phyloP scores from a whole-genome alignment of 73 alveolate species.

The Tetrahymena malaccensis region DNA sequence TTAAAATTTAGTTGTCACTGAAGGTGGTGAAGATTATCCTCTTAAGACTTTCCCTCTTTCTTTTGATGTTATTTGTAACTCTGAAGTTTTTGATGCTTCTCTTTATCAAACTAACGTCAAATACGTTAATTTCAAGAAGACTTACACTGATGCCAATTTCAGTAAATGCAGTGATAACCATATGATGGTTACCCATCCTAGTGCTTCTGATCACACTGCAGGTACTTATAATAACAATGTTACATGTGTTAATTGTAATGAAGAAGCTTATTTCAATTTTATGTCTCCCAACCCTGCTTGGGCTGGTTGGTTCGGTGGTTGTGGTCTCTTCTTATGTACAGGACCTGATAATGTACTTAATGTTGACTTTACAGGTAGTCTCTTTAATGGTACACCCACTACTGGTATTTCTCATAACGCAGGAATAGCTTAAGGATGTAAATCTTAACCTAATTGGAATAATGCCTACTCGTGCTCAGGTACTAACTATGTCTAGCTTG shows the following conservation, averaged over 20 bases:
- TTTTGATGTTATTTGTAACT: slow-evolving; percentile 1
- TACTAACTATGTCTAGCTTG: not conserved
- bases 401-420: slow-evolving; percentile 16
- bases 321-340: slow-evolving; percentile 26
- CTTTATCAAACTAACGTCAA: slow-evolving; percentile 1
- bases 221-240: slow-evolving; percentile 15
- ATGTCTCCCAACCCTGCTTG: slow-evolving; percentile 11
- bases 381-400: slow-evolving; percentile 6
- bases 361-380: slow-evolving; percentile 17
- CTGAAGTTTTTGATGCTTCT: slow-evolving; percentile 1
- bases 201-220: slow-evolving; percentile 19
- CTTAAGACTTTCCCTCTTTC: not conserved
- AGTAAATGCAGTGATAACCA: slow-evolving; percentile 9
- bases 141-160: not conserved
- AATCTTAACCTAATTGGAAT: slow-evolving; percentile 10
- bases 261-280: slow-evolving; percentile 2
- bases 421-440: slow-evolving; percentile 8
- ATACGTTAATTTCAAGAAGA: not conserved
- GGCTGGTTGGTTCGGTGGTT: slow-evolving; percentile 38
- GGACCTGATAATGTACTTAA: slow-evolving; percentile 14
- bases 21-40: slow-evolving; percentile 4
- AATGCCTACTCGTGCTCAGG: slow-evolving; percentile 13
- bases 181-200: not conserved
- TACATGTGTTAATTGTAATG: not conserved
- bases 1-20: not conserved